Base-by-base conservation (phyloP, 441 rosid genomes). In the Adansonia madagascariensis region DNA sequence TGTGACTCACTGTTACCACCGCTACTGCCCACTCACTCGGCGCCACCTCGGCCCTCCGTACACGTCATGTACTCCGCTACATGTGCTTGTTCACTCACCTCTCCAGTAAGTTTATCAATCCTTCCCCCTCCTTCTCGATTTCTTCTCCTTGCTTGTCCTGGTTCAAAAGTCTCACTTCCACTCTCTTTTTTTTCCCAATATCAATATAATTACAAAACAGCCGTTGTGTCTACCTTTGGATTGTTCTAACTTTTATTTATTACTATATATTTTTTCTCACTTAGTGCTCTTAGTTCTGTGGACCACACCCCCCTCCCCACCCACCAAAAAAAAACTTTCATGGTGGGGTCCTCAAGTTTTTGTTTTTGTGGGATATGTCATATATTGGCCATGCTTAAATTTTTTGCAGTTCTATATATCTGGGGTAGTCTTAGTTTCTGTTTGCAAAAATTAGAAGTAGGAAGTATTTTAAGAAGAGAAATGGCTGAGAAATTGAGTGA, bases 171-270 rank as follows among this genome's bases (percentile, higher is more conserved):
- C 75, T 80, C 47, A 44, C 57, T 60, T 75, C 62, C 15, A 60
- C 57, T 71, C 78, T 63, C 56, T 74, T 75, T 62, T 2, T 41
- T 75, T 9, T 9, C 6, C 27, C 52, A 31, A n/a, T 61, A 46
- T 22, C 8, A 46, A 74, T 59, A 74, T 81, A 73, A 77, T 17
- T 70, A 47, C 79, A 69, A 82, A 69, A 1, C 20, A 76, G 82
- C 63, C 49, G 81, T 78, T 71, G 79, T 61, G 73, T 60, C 69
- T 6, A 14, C 0, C 14, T 62, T 77, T 83, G 85, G 77, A 73
- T 39, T 68, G 53, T 57, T 80, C 77, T 67, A 47, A 0, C 66
- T 39, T 66, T 24, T 56, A 56, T 44, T 61, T 61, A 47, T 59
- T 27, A 69, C 15, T 7, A 4, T 43, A 50, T 11, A 4, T 8